phyloP scores from a whole-genome alignment of 1,284 basidiomycete species.

The Ganoderma lingzhi region DNA sequence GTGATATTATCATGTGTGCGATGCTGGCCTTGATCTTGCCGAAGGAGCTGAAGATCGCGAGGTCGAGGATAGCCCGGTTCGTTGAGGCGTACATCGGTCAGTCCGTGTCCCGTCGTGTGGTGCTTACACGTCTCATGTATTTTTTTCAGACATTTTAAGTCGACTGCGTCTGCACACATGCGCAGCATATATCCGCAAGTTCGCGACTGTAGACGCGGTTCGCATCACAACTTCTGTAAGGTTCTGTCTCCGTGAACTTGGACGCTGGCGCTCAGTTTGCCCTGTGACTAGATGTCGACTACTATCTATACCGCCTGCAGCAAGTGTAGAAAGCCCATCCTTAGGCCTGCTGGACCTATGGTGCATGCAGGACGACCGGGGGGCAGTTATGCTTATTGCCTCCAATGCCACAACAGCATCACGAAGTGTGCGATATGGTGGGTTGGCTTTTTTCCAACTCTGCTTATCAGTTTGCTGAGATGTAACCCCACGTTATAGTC shows the following conservation, averaged over 20 bases:
- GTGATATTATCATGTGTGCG: conserved; percentile 80
- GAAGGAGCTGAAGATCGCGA: conserved; percentile 58
- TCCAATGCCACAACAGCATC: conserved; percentile 56
- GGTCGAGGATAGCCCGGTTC: conserved; percentile 56
- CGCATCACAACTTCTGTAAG: conserved; percentile 59
- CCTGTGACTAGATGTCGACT: conserved; percentile 61
- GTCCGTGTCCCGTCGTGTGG: conserved; percentile 10
- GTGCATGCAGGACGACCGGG: conserved; percentile 39
- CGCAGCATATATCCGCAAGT: conserved; percentile 78
- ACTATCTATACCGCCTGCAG: conserved; percentile 72
- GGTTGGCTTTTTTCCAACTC: conserved; percentile 34
- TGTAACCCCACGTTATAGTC: conserved; percentile 49
- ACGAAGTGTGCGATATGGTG: conserved; percentile 77
- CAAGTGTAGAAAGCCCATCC: conserved; percentile 68
- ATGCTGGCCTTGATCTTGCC: conserved; percentile 68
- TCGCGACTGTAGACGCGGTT: conserved; percentile 57
- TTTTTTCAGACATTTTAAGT: conserved; percentile 61
- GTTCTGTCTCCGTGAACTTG: not conserved
- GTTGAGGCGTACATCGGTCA: conserved; percentile 77
- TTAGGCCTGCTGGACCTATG: conserved; percentile 21
- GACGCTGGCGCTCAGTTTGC: conserved; percentile 10
- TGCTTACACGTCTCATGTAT: not conserved
- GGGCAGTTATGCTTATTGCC: conserved; percentile 53
- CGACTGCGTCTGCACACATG: conserved; percentile 66
- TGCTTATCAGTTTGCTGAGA: not conserved